Evolutionary conservation across 768 basidiomycete genomes (phyloP), one percentile per base, ranked within the genome.

Genomic region (Sarcodon aspratus): DNA sequence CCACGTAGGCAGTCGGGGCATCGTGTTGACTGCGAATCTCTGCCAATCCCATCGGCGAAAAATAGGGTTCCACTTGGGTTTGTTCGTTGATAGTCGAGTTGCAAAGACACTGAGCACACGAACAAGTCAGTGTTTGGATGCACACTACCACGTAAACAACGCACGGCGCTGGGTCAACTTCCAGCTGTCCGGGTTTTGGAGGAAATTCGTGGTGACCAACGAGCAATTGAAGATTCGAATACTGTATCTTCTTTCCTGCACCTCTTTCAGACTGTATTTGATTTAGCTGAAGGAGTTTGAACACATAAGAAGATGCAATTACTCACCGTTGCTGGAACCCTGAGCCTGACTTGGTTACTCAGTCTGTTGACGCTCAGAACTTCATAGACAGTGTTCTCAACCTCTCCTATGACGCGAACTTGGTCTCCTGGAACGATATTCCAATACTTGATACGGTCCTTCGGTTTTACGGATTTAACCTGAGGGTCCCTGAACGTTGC

Each of bases 351-450:
- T 67, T 74, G 63, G 62, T 89, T 90, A 60, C 74, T 79, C 53
- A 85, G 68, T 61, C 73, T 75, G 66, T 90, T 85, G 49, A 90
- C 78, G 63, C 74, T 78, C 51, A 78, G 64, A 34, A 92, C 86
- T 59, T 89, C 82, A 43, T 79, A 78, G 33, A 89, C 57, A 12
- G 66, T 72, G 37, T 72, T 75, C 27, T 70, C 69, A 52, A 70
- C 69, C 62, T 87, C 82, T 21, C 85, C 83, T 7, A 77, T 73
- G 48, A 89, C 53, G 45, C 82, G 76, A 58, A 92, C 78, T 48
- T 74, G 76, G 67, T 92, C 89, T 7, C 89, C 89, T 6, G 90
- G 86, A 33, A 88, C 82, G 52, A 92, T 75, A 59, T 91, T 92
- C 89, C 89, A 92, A 59, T 77, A 78, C 61, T 87, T 84, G 47